Percentiles rank a stretch among this genome's conserved stretches.
Evolutionary conservation across 2,329 filamentous ascomycete genomes (phyloP).

Genomic region (Metarhizium robertsii): DNA sequence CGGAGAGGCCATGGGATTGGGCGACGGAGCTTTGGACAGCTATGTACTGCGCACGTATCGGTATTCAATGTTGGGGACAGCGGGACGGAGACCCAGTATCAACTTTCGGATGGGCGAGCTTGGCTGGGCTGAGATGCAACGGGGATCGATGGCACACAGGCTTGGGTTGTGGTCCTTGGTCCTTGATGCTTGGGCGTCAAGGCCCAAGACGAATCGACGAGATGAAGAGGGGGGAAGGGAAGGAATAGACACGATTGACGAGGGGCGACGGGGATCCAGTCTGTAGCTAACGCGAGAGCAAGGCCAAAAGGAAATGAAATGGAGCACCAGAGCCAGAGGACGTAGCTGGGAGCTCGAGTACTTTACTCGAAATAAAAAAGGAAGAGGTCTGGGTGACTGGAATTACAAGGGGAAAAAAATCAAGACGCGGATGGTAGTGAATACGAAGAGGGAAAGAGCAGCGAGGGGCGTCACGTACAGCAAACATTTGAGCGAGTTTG

Average conservation of each 20-base stretch:
- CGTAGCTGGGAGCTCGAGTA: background rate
- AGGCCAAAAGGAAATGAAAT: background rate
- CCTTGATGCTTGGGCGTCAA: background rate
- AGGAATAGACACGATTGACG: background rate
- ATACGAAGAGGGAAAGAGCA: background rate
- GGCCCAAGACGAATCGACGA: background rate
- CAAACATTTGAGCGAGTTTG: no score
- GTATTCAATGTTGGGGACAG: no score
- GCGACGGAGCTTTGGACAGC: background rate
- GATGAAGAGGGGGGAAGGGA: background rate
- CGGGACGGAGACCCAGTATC: background rate
- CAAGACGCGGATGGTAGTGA: background rate
- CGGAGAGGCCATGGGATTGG: background rate
- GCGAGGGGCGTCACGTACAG: background rate
- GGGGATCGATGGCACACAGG: background rate
- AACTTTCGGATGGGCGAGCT: background rate
- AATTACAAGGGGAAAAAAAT: background rate
- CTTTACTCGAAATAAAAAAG: background rate
- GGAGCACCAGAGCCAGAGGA: background rate
- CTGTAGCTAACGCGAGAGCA: background rate
- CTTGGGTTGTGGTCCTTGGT: background rate
- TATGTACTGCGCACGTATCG: no score
- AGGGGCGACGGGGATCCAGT: background rate
- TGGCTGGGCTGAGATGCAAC: background rate
- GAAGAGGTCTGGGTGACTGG: background rate